These are phyloP conservation scores for Linnemannia elongata DNA, from an alignment of 192 early-diverging fungal genomes.

Conservation along the genomic window DNA sequence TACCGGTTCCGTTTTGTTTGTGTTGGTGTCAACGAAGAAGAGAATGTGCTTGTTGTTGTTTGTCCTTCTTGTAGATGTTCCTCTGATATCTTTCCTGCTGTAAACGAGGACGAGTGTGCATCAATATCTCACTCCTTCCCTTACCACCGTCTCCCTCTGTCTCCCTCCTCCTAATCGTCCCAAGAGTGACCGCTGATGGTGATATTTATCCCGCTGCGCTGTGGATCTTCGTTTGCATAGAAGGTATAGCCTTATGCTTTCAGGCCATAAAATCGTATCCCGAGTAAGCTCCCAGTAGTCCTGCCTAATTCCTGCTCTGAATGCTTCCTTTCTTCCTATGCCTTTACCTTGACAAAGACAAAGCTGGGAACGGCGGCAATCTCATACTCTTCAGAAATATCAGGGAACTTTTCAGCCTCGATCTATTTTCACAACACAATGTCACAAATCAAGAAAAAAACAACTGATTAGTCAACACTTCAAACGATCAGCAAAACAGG, in stretches of 20 bases:
- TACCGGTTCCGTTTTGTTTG: no score
- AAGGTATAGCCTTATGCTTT: background rate
- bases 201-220: background rate
- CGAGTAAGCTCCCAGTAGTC: background rate
- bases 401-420: conserved; percentile 93
- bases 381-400: conserved; percentile 90
- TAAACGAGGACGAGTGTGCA: no score
- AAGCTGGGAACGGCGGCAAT: conserved; percentile 94
- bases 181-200: no score
- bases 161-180: no score
- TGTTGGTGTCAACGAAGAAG: no score
- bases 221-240: background rate
- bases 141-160: no score
- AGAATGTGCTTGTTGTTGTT: no score
- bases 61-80: no score
- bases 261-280: background rate
- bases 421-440: conserved; percentile 52
- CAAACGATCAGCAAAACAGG: background rate
- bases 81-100: no score
- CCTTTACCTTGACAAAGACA: conserved; percentile 79
- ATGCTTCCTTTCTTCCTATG: background rate
- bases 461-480: background rate
- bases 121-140: no score
- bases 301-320: background rate
- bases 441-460: background rate